Base-by-base conservation (phyloP, 495 filamentous ascomycete species). In the Hyaloscypha finlandica region DNA sequence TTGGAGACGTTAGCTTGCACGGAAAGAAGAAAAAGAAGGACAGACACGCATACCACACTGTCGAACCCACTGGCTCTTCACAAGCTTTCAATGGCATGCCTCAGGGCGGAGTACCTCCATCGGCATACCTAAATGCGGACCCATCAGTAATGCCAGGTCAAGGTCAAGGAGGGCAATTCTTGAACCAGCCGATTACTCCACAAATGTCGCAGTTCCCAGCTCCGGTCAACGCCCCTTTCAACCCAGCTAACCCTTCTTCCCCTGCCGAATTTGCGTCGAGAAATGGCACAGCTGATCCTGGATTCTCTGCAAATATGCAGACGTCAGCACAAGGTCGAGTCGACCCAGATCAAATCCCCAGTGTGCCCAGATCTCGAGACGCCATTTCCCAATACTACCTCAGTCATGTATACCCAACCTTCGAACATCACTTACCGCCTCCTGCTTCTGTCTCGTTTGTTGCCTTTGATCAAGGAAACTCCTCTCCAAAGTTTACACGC, bases 391-490 rank as follows among this genome's bases (percentile, higher is more conserved):
- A 90, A 56, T 90, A 97, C 76, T 99, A 95, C 75, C 84, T 92
- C 64, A 88, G 81, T 70, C 89, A 96, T 75, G 84, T 96, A 29
- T 97, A 96, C 74, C 93, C 95, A 9, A 99, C 95, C 11, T 94
- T 97, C 79, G 93, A 97, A 76, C 89, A 89, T 35, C 92, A 96
- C 74, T 80, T 94, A 2, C 92, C 95, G 20, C 95, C 95, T 22
- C 93, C 96, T 30, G 93, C 92, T 14, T 84, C 89, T n/a, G 85
- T 94, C 32, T 92, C 96, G 0, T 98, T 95, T 71, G 89, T 97
- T 59, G 92, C 93, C 12, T 90, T 88, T 69, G 95, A 99, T 74
- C 96, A 98, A 77, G 94, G 95, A 68, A 99, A 97, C 75, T 90
- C 96, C 25, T 98, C 95, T 11, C 96, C 95, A 25, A 97, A 97